A percentile compares a stretch with the other conserved stretches of the same genome.
Conservation (phyloP, 352 stramenopile species). For the Pythium dissimile region DNA sequence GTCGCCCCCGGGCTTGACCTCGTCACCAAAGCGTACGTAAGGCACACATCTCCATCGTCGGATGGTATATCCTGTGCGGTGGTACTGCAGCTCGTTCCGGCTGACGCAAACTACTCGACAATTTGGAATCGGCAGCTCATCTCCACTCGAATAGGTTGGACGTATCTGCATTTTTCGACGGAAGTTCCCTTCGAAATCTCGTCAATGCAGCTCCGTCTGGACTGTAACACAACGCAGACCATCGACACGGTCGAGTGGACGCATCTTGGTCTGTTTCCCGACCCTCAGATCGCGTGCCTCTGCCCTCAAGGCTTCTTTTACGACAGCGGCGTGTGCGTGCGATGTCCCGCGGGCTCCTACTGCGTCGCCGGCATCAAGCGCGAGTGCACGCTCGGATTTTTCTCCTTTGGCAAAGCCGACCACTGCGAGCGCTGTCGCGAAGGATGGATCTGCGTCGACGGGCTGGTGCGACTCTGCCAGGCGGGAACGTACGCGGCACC, state of each 20-base stretch:
- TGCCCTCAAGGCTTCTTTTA: conserved; percentile 61
- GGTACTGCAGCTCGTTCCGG: neutral
- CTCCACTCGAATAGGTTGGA: conserved; percentile 12
- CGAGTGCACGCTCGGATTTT: conserved; percentile 37
- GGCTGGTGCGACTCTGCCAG: conserved; percentile 45
- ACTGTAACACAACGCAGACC: conserved; percentile 40
- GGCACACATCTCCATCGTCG: neutral
- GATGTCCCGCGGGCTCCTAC: conserved; percentile 55
- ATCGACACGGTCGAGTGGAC: conserved; percentile 42
- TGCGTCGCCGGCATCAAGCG: conserved; percentile 54
- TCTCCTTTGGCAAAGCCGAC: conserved; percentile 57
- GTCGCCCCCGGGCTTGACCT: conserved; percentile 42
- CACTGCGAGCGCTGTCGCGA: conserved; percentile 51
- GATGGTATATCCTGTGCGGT: conserved; percentile 1
- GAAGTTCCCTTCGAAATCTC: conserved; percentile 38
- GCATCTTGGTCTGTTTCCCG: conserved; percentile 46
- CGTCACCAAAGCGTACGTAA: conserved; percentile 40
- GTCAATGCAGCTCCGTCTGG: conserved; percentile 26
- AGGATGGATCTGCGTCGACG: conserved; percentile 60
- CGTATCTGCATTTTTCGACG: neutral
- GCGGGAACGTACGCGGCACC: conserved; percentile 48
- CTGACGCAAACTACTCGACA: neutral
- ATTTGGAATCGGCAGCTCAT: neutral
- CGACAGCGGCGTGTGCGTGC: conserved; percentile 34
- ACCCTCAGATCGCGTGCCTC: conserved; percentile 46